These are phyloP conservation scores for Boletus reticulatus DNA, from an alignment of 768 basidiomycete species.

Conservation along the genomic window DNA sequence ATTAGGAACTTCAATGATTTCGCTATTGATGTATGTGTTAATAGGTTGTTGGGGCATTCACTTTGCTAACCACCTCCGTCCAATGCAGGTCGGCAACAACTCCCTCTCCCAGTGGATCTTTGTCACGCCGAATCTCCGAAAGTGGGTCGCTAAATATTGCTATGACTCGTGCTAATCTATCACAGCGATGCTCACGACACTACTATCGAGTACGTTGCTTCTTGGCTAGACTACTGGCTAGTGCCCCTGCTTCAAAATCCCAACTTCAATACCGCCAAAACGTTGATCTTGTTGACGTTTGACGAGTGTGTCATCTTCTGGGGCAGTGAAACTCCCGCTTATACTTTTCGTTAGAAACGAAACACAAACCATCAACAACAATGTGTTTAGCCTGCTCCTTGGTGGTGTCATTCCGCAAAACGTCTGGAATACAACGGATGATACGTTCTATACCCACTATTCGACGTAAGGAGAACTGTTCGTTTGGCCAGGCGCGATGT, in stretches of 20 bases:
- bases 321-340: background rate
- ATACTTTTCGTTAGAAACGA: slow-evolving; percentile 19
- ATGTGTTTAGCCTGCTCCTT: slow-evolving; percentile 43
- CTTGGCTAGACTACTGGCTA: slow-evolving; percentile 52
- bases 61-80: background rate
- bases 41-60: background rate
- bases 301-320: slow-evolving; percentile 48
- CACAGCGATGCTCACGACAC: slow-evolving; percentile 63
- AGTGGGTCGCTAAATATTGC: slow-evolving; percentile 14
- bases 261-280: slow-evolving; percentile 51
- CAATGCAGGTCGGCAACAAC: slow-evolving; percentile 31
- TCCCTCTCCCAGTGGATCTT: slow-evolving; percentile 59
- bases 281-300: slow-evolving; percentile 61
- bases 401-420: slow-evolving; percentile 44
- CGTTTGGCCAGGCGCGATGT: background rate
- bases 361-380: slow-evolving; percentile 42
- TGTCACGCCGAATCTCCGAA: slow-evolving; percentile 56
- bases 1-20: slow-evolving; percentile 65
- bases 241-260: slow-evolving; percentile 47
- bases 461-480: slow-evolving; percentile 32
- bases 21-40: slow-evolving; percentile 44
- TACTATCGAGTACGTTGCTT: slow-evolving; percentile 42
- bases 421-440: slow-evolving; percentile 45
- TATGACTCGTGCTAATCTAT: background rate
- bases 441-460: slow-evolving; percentile 61